Base-by-base conservation (phyloP, 2,329 filamentous ascomycete species). In the Coniochaeta sp. region DNA sequence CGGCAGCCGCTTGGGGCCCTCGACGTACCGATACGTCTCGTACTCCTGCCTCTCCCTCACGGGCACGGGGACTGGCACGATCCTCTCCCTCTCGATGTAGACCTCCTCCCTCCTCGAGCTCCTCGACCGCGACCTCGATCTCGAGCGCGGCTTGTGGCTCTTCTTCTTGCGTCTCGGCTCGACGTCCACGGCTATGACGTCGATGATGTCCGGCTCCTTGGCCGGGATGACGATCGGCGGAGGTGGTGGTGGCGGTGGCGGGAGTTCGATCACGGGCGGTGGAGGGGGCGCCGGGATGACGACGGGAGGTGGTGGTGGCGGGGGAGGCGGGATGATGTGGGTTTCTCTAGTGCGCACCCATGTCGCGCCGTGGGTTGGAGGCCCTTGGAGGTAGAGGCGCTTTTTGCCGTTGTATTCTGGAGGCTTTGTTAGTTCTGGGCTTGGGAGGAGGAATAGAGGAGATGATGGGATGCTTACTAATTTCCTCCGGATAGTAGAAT, bases 21-120 rank as follows among this genome's bases (percentile, higher is more conserved):
- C 79, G 56, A 84, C 75, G 64, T 83, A 83, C 7, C 81, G 79
- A 65, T 74, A 84, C 32, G 79, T 79, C 40, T 81, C 80, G 62
- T 77, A 77, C 62, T 75, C 70, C 16, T 69, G 70, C 57, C 47
- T 52, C 47, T 52, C 47, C 47, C 47, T 26, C 12, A 52, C 47
- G 9, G 47, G 47, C 24, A 52, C 74, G 0, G 74, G 75, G 6
- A 78, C 73, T 19, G 75, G 77, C 2, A 79, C 73, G 8, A 79
- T 65, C 58, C 74, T 73, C 67, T 84, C 81, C 28, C 81, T 75
- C 71, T 84, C 80, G 62, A 84, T 76, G 66, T 79, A 75, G 57
- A 81, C 73, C 67, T 84, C 80, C 36, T 72, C 72, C 54, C 81
- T 75, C 16, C 71, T 67, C 62, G 69, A 70, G 57, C 67, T 68